Evolutionary conservation across 345 rosid genomes (phyloP), one percentile per base, ranked within the genome.

Genomic region (Heritiera littoralis): DNA sequence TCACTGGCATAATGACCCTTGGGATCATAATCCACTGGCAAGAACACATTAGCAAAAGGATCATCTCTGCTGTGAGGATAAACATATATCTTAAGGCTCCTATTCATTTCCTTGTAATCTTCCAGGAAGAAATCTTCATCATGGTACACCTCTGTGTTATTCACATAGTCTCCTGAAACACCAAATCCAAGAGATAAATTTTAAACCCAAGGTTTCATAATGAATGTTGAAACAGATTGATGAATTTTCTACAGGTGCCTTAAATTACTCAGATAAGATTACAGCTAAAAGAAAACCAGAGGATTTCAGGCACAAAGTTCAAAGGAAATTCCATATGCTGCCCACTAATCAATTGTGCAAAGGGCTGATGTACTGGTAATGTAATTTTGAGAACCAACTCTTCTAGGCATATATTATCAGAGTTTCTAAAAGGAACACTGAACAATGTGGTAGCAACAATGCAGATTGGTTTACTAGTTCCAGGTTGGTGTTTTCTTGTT

Each of bases 61-160:
- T 89, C 87, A 12, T 83, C 73, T 65, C 49, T 72, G 80, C 81
- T 82, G 88, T 86, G 88, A 82, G 88, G 92, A 72, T 87, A 87
- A 77, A 86, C 80, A 77, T 83, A 86, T 77, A 89, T 80, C 88
- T 84, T 87, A 73, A 89, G 79, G 87, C 88, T 84, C 64, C 82
- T 85, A 72, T 87, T 89, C 90, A 89, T 86, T 81, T 84, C 80
- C 80, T 79, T 77, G 80, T 86, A 89, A 71, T 89, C 86, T 67
- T 86, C 84, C 63, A 76, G 81, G 81, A 89, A 87, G 66, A 80
- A 48, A 68, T 86, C 84, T 60, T 76, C 55, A 79, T 83, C 81
- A 73, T 84, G 89, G 89, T 79, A 87, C 75, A 82, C 80, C 74
- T 83, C 86, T 28, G 72, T 69, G 60, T 49, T 68, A 63, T 81